Base-by-base conservation (phyloP, 2,329 filamentous ascomycete genomes). In the Anthostomella pinea region DNA sequence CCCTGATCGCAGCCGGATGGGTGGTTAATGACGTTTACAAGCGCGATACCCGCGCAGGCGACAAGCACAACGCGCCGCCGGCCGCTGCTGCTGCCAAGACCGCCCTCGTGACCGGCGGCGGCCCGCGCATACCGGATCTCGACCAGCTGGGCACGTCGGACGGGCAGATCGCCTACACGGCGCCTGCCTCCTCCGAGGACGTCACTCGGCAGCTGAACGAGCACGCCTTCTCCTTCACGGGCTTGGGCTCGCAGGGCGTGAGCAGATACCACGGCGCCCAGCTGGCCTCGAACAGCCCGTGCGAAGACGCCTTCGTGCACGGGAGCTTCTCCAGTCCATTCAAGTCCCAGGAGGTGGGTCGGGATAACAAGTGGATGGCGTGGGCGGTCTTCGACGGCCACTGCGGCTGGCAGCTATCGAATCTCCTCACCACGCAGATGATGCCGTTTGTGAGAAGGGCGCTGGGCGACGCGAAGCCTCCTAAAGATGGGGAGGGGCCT, bases 321-420 rank as follows among this genome's bases (percentile, higher is more conserved):
- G 60, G 60, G 16, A 48, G 33, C 11, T 59, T 62, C 48, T 41
- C 54, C 15, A 50, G 34, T 30, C 53, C 54, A 4, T 49, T 56
- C 28, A n/a, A n/a, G 40, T 41, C 19, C 29, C 41, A 8, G 35
- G 39, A 8, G 19, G 17, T 13, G 13, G 22, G n/a, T n/a, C n/a
- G n/a, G n/a, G n/a, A n/a, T n/a, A n/a, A n/a, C n/a, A 46, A 51
- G 8, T 60, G 58, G 59, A 51, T 59, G 40, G 49, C 57, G 7
- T 60, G 57, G 57, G 58, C 53, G 4, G 52, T 63, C 15, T 63
- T 63, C 26, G 60, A 64, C 33, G 60, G 60, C 0, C 60, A 64
- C 35, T 57, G 54, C 28, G 60, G 60, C 17, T 62, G 58, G 58
- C 60, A 63, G 39, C 43, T 56, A 15, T 60, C 60, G 5, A 41